Conservation (phyloP, 345 rosid genomes). For the Chamaenerion angustifolium region DNA sequence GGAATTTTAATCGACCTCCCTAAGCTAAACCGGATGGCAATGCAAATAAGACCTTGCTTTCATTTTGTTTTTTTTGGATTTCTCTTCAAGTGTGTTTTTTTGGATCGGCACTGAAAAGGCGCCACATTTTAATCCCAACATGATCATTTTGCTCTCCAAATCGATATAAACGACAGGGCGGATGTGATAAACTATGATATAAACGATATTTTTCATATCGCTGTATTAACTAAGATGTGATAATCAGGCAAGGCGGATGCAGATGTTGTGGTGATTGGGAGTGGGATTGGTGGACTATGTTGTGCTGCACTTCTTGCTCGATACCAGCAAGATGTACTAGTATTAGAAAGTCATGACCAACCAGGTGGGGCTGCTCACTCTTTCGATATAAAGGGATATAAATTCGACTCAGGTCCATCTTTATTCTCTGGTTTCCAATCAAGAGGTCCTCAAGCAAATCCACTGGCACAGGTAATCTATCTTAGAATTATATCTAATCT, state of each 20-base stretch:
- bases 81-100: too few species aligned
- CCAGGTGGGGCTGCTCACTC: conserved; percentile 93
- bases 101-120: too few species aligned
- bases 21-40: not conserved
- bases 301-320: conserved; percentile 84
- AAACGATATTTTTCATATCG: not conserved
- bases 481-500: too few species aligned
- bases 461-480: conserved; percentile 71
- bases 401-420: conserved; percentile 89
- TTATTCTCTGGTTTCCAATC: conserved; percentile 88
- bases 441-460: conserved; percentile 83
- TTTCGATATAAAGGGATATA: conserved; percentile 63
- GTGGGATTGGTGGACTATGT: conserved; percentile 79
- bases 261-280: conserved; percentile 80
- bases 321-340: conserved; percentile 64
- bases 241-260: conserved; percentile 63
- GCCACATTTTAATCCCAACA: too few species aligned
- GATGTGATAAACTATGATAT: not conserved
- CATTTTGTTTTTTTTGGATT: too few species aligned
- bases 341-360: conserved; percentile 75
- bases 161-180: too few species aligned
- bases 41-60: too few species aligned
- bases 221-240: conserved; percentile 3
- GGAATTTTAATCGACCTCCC: not conserved
- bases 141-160: too few species aligned